Percentiles rank a stretch among this genome's conserved stretches.
Evolutionary conservation across 768 basidiomycete genomes (phyloP).

Genomic region (Tylopilus plumbeoviolaceoides): DNA sequence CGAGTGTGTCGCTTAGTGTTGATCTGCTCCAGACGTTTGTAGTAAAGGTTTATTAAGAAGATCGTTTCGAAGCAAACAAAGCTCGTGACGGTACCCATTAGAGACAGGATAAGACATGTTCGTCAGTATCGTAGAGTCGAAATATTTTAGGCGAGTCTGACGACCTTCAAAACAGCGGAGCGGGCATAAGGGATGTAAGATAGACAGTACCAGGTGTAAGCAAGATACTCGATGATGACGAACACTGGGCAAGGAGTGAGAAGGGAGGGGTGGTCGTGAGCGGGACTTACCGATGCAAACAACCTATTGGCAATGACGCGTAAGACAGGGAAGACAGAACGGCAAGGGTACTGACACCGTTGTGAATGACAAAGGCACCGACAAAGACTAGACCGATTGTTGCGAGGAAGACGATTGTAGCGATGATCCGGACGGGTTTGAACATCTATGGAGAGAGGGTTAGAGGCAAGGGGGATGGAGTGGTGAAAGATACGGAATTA

Average conservation of each 20-base stretch:
- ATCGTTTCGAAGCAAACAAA: not conserved
- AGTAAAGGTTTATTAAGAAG: not conserved
- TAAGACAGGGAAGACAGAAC: not conserved
- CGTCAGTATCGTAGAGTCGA: slow-evolving; percentile 7
- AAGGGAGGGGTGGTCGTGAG: not conserved
- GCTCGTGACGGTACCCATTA: not conserved
- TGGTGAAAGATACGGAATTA: slow-evolving; percentile 28
- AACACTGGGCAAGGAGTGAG: slow-evolving; percentile 52
- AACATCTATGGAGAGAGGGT: slow-evolving; percentile 64
- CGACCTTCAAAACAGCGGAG: slow-evolving; percentile 59
- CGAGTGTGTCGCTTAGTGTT: not conserved
- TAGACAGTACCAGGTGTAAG: slow-evolving; percentile 85
- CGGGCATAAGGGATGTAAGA: slow-evolving; percentile 93
- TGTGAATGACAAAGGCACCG: slow-evolving; percentile 73
- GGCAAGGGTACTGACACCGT: slow-evolving; percentile 45
- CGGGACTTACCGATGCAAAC: slow-evolving; percentile 56
- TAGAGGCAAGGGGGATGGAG: not conserved
- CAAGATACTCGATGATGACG: slow-evolving; percentile 87
- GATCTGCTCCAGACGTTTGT: not conserved
- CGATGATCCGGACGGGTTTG: slow-evolving; percentile 84
- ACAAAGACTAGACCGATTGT: slow-evolving; percentile 83
- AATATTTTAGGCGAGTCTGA: slow-evolving; percentile 37
- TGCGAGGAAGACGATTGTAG: slow-evolving; percentile 72
- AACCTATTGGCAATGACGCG: slow-evolving; percentile 35
- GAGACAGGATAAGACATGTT: not conserved